Evolutionary conservation across 2,329 filamentous ascomycete species (phyloP).

Genomic region (Exophiala calicioides): DNA sequence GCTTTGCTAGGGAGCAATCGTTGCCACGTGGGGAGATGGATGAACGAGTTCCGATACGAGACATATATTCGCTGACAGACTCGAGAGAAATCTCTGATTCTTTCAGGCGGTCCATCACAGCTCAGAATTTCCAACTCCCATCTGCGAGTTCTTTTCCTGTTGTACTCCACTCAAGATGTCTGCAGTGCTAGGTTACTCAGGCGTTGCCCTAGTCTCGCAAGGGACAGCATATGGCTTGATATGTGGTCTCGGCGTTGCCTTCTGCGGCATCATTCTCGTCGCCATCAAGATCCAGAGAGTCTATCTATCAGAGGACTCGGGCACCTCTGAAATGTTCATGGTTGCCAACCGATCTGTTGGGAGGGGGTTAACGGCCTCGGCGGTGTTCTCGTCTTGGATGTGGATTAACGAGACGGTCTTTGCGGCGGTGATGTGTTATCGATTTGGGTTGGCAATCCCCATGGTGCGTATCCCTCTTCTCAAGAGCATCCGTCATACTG

Average conservation of each 20-base stretch:
- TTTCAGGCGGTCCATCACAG: background rate
- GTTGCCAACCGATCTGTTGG: slow-evolving; percentile 41
- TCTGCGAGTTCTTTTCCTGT: background rate
- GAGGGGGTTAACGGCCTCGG: slow-evolving; percentile 40
- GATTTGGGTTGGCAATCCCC: slow-evolving; percentile 18
- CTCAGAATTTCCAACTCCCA: background rate
- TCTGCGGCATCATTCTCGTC: slow-evolving; percentile 50
- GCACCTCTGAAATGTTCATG: slow-evolving; percentile 47
- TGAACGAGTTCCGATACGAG: background rate
- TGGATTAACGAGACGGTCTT: slow-evolving; percentile 41
- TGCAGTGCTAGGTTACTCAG: background rate
- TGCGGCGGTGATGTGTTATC: slow-evolving; percentile 38
- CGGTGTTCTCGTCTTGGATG: slow-evolving; percentile 38
- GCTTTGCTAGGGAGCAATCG: no score
- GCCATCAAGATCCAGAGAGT: slow-evolving; percentile 49
- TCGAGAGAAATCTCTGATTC: background rate
- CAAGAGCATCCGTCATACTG: background rate
- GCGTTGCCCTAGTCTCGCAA: background rate
- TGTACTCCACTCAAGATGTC: background rate
- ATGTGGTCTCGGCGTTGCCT: slow-evolving; percentile 50
- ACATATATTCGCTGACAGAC: background rate
- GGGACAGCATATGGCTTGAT: slow-evolving; percentile 46
- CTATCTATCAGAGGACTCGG: slow-evolving; percentile 46
- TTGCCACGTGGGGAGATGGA: background rate
- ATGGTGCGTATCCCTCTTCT: background rate